phyloP scores from a whole-genome alignment of 768 basidiomycete species.

The Melanogaster broomeanus region DNA sequence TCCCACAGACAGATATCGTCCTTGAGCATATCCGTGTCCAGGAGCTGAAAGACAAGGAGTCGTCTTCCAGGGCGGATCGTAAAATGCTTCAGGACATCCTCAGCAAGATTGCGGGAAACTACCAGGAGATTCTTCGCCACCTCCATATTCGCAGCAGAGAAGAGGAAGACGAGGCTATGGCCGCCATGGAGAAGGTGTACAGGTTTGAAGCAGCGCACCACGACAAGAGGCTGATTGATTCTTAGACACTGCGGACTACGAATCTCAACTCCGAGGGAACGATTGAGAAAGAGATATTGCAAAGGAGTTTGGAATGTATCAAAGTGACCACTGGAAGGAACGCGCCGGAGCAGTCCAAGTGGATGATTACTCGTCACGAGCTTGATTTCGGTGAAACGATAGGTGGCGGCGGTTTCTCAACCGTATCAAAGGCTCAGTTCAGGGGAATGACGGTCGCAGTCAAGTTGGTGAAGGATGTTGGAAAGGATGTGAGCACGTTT shows the following conservation, averaged over 20 bases:
- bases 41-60: not conserved
- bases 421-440: conserved; percentile 2
- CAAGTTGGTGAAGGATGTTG: not conserved
- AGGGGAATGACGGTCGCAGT: conserved; percentile 4
- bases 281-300: conserved; percentile 1
- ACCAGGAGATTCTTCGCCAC: not conserved
- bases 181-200: conserved; percentile 3
- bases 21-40: not conserved
- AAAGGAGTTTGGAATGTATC: conserved; percentile 1
- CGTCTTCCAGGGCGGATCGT: not conserved
- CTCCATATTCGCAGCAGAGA: not conserved
- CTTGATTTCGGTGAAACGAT: conserved; percentile 25
- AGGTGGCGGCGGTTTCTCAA: conserved; percentile 27
- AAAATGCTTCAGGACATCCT: not conserved
- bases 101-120: not conserved
- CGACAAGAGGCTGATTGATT: too few species aligned
- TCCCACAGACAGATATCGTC: not conserved
- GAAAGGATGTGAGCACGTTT: not conserved
- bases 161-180: conserved; percentile 6
- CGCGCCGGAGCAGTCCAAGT: conserved; percentile 7
- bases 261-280: not conserved
- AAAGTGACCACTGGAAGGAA: conserved; percentile 3
- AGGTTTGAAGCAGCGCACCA: not conserved
- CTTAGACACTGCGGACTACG: not conserved
- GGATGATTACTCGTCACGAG: conserved; percentile 28